Conservation (phyloP, 176 grass and related monocot species). For the Cocos nucifera region DNA sequence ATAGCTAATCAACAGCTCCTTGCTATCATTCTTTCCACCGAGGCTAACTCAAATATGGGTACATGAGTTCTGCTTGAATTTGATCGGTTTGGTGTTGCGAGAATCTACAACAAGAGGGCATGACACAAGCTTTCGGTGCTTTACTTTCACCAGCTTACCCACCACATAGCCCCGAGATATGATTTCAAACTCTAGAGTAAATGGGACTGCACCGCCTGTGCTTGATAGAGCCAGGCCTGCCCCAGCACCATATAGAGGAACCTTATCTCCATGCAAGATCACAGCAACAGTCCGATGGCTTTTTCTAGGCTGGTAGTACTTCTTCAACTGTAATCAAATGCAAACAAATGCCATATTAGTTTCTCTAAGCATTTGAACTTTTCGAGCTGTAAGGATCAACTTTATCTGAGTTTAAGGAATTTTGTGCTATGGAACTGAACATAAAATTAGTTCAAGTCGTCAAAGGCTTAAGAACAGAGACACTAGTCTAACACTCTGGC, state of each 20-base stretch:
- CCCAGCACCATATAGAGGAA: slow-evolving; percentile 70
- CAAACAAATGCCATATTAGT: too few species aligned
- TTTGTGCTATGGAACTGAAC: too few species aligned
- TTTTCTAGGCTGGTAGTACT: slow-evolving; percentile 70
- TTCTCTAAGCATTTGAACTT: too few species aligned
- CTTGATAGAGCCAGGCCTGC: slow-evolving; percentile 38
- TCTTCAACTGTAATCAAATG: slow-evolving; percentile 36
- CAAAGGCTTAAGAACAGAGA: too few species aligned
- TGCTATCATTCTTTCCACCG: too few species aligned
- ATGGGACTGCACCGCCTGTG: slow-evolving; percentile 33
- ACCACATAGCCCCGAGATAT: slow-evolving; percentile 57
- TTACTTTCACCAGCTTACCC: slow-evolving; percentile 68
- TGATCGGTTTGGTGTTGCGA: slow-evolving; percentile 44
- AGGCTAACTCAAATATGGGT: slow-evolving; percentile 21
- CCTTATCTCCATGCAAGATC: slow-evolving; percentile 61
- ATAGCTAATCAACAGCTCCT: too few species aligned
- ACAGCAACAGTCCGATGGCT: slow-evolving; percentile 33
- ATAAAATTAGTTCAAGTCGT: too few species aligned
- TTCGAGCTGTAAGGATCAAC: too few species aligned
- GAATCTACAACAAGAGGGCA: slow-evolving; percentile 41
- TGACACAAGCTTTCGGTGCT: slow-evolving; percentile 34
- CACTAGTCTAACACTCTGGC: too few species aligned
- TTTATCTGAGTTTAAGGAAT: too few species aligned
- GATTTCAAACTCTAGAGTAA: slow-evolving; percentile 44
- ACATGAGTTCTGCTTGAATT: slow-evolving; percentile 35